Evolutionary conservation across 176 grass and related monocot genomes (phyloP), one percentile per base, ranked within the genome.

Genomic region (Canna indica): DNA sequence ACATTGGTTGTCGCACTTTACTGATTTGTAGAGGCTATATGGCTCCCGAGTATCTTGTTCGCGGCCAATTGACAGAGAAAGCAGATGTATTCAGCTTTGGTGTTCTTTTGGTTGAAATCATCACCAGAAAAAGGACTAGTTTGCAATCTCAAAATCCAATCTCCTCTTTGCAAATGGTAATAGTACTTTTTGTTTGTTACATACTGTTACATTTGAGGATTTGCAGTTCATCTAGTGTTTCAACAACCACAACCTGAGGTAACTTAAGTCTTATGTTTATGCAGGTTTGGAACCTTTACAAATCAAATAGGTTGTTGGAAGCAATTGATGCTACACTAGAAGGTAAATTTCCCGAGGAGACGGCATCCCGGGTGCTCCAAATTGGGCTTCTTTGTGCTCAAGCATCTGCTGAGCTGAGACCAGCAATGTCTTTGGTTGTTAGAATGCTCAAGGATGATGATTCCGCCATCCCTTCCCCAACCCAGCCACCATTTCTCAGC

Each of bases 301-400:
- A n/a, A 14, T 73, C 52, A 36, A 59, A 59, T 29, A 73, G 24
- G 28, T 25, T 73, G 71, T 27, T 38, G 50, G 71, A 73, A 73
- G 71, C 52, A 42, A 34, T 73, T 15, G 71, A 73, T 18, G 52
- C 71, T 38, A 28, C 28, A 16, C 35, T 73, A 39, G 33, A 42
- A 73, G 71, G 71, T 27, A 59, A 73, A 17, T 73, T 58, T 73
- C 50, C 33, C 0, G 14, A 1, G 7, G 71, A 73, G 22, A 59
- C 59, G 53, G 71, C 52, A 59, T 26, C 71, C 41, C 31, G 53
- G n/a, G 50, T 32, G 36, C 52, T 73, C 17, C 53, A 73, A 22
- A 60, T 73, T 27, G 71, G 71, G 22, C 71, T 73, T 24, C 71
- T 73, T 59, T 73, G 71, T 59, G 50, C 22, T 41, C 71, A 73